Evolutionary conservation across 2,329 filamentous ascomycete genomes (phyloP).

Genomic region (Diaporthe vaccinii): DNA sequence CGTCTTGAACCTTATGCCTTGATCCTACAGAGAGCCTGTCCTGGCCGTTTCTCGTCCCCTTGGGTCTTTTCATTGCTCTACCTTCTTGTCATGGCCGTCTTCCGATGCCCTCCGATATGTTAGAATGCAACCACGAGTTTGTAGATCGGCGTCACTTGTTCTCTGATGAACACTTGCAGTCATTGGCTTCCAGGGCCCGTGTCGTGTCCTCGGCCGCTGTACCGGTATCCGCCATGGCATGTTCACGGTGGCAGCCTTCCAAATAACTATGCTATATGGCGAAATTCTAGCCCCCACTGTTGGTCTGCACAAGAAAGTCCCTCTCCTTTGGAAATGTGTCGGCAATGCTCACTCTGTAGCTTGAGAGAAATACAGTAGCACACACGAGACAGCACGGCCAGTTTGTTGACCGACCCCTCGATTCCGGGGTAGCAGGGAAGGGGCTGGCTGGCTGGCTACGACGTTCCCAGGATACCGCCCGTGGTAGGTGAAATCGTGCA

Average conservation of each 20-base stretch:
- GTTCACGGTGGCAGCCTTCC: too few species aligned
- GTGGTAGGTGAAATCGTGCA: not conserved
- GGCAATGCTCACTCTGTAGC: not conserved
- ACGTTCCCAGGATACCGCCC: not conserved
- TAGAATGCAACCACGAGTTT: not conserved
- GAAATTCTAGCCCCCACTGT: not conserved
- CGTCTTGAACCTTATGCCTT: not conserved
- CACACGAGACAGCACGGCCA: not conserved
- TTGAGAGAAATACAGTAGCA: not conserved
- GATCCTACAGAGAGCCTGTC: too few species aligned
- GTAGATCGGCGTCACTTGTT: too few species aligned
- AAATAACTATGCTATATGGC: not conserved
- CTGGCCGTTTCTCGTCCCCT: too few species aligned
- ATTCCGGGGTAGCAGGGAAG: conserved; percentile 31
- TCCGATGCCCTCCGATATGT: not conserved
- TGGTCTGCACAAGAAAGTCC: too few species aligned
- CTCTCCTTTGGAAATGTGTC: not conserved
- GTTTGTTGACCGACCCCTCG: conserved; percentile 15
- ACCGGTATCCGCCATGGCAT: not conserved
- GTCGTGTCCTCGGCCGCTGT: not conserved
- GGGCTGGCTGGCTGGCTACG: not conserved
- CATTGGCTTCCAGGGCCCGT: not conserved
- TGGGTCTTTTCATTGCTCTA: not conserved
- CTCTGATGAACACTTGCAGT: too few species aligned
- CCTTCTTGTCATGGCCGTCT: not conserved